Percentiles rank a stretch among this genome's conserved stretches.
These are phyloP conservation scores for Chlamydomonas schloesseri DNA, from an alignment of 139 green algal species.

Conservation along the genomic window DNA sequence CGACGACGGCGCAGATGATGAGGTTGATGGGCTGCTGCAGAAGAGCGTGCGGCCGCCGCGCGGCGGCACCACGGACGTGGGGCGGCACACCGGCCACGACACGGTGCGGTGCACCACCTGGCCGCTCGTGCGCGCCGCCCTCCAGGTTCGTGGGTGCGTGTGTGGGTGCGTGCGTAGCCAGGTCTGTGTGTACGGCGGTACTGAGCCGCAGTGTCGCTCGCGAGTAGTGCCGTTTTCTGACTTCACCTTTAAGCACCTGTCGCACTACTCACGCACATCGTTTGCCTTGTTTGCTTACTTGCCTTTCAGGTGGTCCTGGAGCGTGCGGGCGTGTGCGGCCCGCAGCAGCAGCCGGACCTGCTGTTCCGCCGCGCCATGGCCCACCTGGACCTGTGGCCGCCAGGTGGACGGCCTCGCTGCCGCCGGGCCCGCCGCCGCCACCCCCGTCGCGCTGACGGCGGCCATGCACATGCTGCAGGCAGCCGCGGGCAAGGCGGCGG, in stretches of 20 bases:
- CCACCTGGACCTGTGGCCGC: slow-evolving; percentile 62
- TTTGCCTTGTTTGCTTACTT: too few relatives aligned
- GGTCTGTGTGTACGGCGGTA: too few relatives aligned
- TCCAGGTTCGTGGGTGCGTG: slow-evolving; percentile 52
- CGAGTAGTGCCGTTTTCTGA: too few relatives aligned
- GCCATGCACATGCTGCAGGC: slow-evolving; percentile 55
- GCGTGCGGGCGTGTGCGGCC: neutral
- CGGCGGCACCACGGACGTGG: slow-evolving; percentile 54
- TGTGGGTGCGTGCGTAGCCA: too few relatives aligned
- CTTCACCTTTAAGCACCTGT: too few relatives aligned
- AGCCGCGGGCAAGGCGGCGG: slow-evolving; percentile 35
- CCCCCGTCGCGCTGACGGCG: slow-evolving; percentile 2
- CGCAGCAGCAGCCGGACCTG: neutral
- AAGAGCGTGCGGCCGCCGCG: neutral
- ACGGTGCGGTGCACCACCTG: slow-evolving; percentile 39
- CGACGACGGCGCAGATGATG: too few relatives aligned
- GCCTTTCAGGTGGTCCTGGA: too few relatives aligned
- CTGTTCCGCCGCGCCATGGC: slow-evolving; percentile 32
- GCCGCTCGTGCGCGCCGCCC: slow-evolving; percentile 40
- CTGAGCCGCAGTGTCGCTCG: too few relatives aligned
- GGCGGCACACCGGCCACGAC: slow-evolving; percentile 39
- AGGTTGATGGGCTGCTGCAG: too few relatives aligned
- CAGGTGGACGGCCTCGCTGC: slow-evolving; percentile 25
- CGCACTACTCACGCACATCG: too few relatives aligned
- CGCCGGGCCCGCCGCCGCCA: slow-evolving; percentile 1